Evolutionary conservation across 2,329 filamentous ascomycete species (phyloP).

Genomic region (Phoma sp.): DNA sequence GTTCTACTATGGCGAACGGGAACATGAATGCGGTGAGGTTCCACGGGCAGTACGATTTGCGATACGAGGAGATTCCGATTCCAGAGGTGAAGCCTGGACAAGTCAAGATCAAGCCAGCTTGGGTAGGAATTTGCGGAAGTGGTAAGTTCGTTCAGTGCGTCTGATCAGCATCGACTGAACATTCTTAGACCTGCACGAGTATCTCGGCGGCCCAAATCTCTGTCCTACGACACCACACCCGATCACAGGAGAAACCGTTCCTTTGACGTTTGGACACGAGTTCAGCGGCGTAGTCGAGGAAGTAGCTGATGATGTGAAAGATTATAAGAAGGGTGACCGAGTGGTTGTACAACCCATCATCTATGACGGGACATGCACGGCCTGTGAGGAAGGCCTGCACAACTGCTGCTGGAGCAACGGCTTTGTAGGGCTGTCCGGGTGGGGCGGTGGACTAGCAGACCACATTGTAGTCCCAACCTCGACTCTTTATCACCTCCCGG

Average conservation of each 20-base stretch:
- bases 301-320: constrained; percentile 57
- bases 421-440: constrained; percentile 61
- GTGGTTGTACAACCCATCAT: constrained; percentile 63
- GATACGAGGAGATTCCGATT: constrained; percentile 53
- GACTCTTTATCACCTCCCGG: constrained; percentile 57
- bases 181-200: constrained; percentile 55
- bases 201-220: constrained; percentile 56
- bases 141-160: not conserved
- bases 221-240: constrained; percentile 62
- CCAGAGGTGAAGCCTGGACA: constrained; percentile 51
- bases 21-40: constrained; percentile 58
- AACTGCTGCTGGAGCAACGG: constrained; percentile 64
- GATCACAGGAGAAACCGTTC: constrained; percentile 60
- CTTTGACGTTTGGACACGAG: constrained; percentile 63
- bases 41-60: constrained; percentile 54
- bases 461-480: constrained; percentile 59
- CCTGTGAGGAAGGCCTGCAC: constrained; percentile 60
- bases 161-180: not conserved
- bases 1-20: constrained; percentile 26
- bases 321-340: constrained; percentile 58
- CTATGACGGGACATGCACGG: constrained; percentile 61
- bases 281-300: constrained; percentile 62
- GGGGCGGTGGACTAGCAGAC: constrained; percentile 62
- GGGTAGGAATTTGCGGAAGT: constrained; percentile 53
- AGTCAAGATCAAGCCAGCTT: constrained; percentile 53